Base-by-base conservation (phyloP, 2,329 filamentous ascomycete genomes). In the Harringtonia aguacate region DNA sequence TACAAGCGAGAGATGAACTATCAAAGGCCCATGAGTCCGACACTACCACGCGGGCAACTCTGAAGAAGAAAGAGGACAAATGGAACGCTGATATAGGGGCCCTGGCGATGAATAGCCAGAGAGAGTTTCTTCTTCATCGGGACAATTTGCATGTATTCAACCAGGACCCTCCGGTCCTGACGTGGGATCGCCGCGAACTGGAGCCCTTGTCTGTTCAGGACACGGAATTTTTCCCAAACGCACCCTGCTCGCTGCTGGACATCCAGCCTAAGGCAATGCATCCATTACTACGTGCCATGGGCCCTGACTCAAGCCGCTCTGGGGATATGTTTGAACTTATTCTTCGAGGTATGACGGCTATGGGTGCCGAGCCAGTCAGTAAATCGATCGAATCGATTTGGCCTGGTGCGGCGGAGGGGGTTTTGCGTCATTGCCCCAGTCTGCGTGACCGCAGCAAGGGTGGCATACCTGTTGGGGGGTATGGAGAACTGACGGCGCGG, bases 131-230 rank as follows among this genome's bases (percentile, higher is more conserved):
- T 18, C 57, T 62, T 27, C 53, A 62, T 39, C 63, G 67, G 27
- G 79, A 84, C 53, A 77, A 79, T 54, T 58, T 69, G 36, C 72
- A 75, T 50, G 51, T 72, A 15, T 67, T 72, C 53, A 58, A 63
- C 40, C 65, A 71, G 58, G 53, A 67, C 0, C 66, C 70, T 2
- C 73, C 77, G 0, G 53, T 70, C 1, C 59, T 90, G 4, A 54
- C 68, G 22, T 89, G 81, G 77, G 86, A 94, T 59, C 70, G 73
- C 2, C 78, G 88, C 15, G 63, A 67, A 2, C 79, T 77, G 54
- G 86, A 94, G 54, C 84, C 86, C 0, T 66, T 95, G 15, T 60
- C 66, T 21, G 72, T 76, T 3, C 48, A 66, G 5, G 41, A 61
- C 0, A 55, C 71, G 1, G 88, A 94, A 51, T 81, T 86, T 54